A percentile compares a stretch with the other conserved stretches of the same genome.
These are phyloP conservation scores for Yamadazyma spencermartinsiae DNA, from an alignment of 1,139 yeast species.

Conservation along the genomic window DNA sequence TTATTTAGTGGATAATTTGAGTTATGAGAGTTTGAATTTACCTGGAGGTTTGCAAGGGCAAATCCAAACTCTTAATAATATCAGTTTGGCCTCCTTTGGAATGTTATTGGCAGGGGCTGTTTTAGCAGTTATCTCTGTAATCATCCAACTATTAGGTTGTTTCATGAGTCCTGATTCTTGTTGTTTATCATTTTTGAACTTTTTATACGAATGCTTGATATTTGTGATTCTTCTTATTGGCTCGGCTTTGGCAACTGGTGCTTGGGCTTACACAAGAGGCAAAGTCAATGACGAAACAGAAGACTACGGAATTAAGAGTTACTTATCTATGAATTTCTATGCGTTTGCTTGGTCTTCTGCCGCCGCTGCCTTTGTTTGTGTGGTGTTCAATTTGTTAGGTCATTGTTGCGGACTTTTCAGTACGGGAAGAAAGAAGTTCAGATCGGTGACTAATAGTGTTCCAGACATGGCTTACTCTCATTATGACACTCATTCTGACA, in stretches of 20 bases:
- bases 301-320: conserved; percentile 37
- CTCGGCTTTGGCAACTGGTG: conserved; percentile 37
- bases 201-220: conserved; percentile 33
- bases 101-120: conserved; percentile 30
- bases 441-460: conserved; percentile 17
- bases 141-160: conserved; percentile 33
- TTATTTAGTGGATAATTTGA: conserved; percentile 30
- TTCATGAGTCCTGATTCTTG: conserved; percentile 39
- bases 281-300: conserved; percentile 32
- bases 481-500: conserved; percentile 8
- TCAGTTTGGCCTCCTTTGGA: conserved; percentile 30
- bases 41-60: conserved; percentile 39
- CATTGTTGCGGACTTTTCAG: conserved; percentile 46
- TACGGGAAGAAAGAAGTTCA: conserved; percentile 33
- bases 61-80: conserved; percentile 30
- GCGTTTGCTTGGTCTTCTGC: conserved; percentile 47
- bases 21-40: conserved; percentile 31
- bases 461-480: conserved; percentile 34
- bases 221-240: conserved; percentile 33
- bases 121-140: conserved; percentile 28
- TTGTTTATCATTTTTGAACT: conserved; percentile 42
- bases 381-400: conserved; percentile 39
- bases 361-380: conserved; percentile 37
- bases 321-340: conserved; percentile 41
- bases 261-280: conserved; percentile 29